A percentile compares a stretch with the other conserved stretches of the same genome.
Conservation (phyloP, 2,329 filamentous ascomycete species). For the Alternaria metachromatica region DNA sequence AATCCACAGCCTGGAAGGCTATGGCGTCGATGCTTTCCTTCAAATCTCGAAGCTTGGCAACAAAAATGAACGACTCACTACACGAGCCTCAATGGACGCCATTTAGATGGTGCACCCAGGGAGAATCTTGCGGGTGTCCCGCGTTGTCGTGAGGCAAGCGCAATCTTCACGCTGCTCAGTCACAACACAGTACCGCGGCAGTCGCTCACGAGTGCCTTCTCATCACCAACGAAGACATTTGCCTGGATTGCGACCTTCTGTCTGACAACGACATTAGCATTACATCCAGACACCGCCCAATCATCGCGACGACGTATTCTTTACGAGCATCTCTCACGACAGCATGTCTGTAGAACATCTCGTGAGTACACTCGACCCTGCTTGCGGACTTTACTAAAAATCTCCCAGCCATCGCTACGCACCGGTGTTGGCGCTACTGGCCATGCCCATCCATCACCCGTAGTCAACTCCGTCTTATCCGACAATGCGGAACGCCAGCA, state of each 20-base stretch:
- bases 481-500: not conserved
- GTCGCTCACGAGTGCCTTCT: not conserved
- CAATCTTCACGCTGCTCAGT: not conserved
- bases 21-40: constrained; percentile 93
- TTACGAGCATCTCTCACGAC: constrained; percentile 9
- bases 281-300: not conserved
- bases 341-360: constrained; percentile 4
- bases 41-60: constrained; percentile 97
- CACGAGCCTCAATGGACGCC: constrained; percentile 60
- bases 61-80: constrained; percentile 91
- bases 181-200: not conserved
- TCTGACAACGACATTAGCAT: not conserved
- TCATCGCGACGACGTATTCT: constrained; percentile 5
- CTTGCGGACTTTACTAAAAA: not conserved
- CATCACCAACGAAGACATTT: not conserved
- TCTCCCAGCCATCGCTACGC: constrained; percentile 6
- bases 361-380: not conserved
- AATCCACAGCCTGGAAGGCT: constrained; percentile 90
- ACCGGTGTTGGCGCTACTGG: not conserved
- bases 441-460: constrained; percentile 28
- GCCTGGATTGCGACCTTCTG: not conserved
- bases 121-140: not conserved
- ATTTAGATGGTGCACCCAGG: constrained; percentile 40
- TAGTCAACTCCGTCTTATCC: not conserved
- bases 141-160: not conserved